Base-by-base conservation (phyloP, 805 yeast genomes). In the Metschnikowia dekortorum region DNA sequence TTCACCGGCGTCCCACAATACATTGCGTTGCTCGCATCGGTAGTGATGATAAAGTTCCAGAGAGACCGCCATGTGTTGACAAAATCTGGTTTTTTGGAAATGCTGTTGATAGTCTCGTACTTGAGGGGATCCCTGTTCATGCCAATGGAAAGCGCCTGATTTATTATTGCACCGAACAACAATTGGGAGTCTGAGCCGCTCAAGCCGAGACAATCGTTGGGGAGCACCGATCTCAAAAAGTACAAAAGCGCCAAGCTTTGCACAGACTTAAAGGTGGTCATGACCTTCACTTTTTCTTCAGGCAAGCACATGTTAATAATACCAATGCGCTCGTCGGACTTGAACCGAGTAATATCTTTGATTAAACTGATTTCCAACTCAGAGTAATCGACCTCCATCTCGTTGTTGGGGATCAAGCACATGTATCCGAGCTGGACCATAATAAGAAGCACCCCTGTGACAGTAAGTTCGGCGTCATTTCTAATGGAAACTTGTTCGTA, bases 121-220 rank as follows among this genome's bases (percentile, higher is more conserved):
- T 49, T 57, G 11, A 63, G 56, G 1, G 78, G 77, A 51, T 73
- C 77, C 10, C 77, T 57, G 53, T 73, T 66, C 39, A 72, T 58
- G 0, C 78, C 77, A 39, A 71, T 70, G 3, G 74, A 63, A 39
- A 69, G 46, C 0, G 78, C 75, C 47, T 72, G 77, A 31, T 61
- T 64, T 9, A 70, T 60, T 6, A 67, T 65, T 2, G 67, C 61
- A 0, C 76, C 75, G 44, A 73, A 64, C 22, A 72, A 59, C 13
- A 70, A 61, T 44, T 69, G 71, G 3, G 71, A 66, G 53, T 74
- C 77, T 0, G 69, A 63, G 7, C 74, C 71, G 22, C 74, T 67
- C 29, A 72, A 54, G 0, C 78, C 77, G 50, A 66, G 73, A 49
- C 72, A 64, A 54, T 74, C 78, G 48, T 70, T 69, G 1, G 79